A percentile compares a stretch with the other conserved stretches of the same genome.
These are phyloP conservation scores for Leccinum disarticulatum DNA, from an alignment of 768 basidiomycete genomes.

Conservation along the genomic window DNA sequence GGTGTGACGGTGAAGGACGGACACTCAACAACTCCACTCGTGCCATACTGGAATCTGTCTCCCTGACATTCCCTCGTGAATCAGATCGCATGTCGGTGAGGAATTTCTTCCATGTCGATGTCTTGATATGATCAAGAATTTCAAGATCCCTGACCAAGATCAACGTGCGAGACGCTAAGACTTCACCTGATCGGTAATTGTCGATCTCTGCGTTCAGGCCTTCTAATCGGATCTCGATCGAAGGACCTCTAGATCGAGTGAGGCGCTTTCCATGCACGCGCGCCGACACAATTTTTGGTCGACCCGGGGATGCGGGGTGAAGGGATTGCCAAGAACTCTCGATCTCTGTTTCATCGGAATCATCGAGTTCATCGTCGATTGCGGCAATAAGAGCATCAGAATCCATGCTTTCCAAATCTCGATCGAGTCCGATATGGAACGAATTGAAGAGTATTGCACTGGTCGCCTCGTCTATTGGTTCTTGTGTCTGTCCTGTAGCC, in stretches of 20 bases:
- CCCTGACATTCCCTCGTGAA: conserved; percentile 82
- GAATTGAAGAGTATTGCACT: conserved; percentile 89
- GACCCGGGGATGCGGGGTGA: conserved; percentile 49
- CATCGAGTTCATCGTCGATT: conserved; percentile 87
- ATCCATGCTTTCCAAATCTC: conserved; percentile 72
- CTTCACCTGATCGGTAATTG: conserved; percentile 53
- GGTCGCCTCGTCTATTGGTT: conserved; percentile 68
- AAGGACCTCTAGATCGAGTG: conserved; percentile 71
- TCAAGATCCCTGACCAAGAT: conserved; percentile 73
- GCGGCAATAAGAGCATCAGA: conserved; percentile 79
- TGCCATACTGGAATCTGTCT: conserved; percentile 94
- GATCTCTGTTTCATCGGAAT: conserved; percentile 69
- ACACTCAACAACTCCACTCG: conserved; percentile 76
- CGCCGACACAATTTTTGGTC: conserved; percentile 31
- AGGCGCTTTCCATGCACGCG: conserved; percentile 59
- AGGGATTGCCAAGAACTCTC: conserved; percentile 92
- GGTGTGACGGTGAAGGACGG: conserved; percentile 64
- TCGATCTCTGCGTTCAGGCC: conserved; percentile 68
- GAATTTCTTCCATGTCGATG: conserved; percentile 98
- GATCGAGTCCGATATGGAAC: conserved; percentile 87
- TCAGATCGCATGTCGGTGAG: conserved; percentile 83
- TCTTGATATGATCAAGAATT: conserved; percentile 96
- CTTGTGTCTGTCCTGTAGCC: conserved; percentile 84
- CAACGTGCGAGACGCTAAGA: conserved; percentile 63
- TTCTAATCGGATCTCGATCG: conserved; percentile 80